Conservation (phyloP, 371 early-diverging fungal genomes). For the Mucor lusitanicus region DNA sequence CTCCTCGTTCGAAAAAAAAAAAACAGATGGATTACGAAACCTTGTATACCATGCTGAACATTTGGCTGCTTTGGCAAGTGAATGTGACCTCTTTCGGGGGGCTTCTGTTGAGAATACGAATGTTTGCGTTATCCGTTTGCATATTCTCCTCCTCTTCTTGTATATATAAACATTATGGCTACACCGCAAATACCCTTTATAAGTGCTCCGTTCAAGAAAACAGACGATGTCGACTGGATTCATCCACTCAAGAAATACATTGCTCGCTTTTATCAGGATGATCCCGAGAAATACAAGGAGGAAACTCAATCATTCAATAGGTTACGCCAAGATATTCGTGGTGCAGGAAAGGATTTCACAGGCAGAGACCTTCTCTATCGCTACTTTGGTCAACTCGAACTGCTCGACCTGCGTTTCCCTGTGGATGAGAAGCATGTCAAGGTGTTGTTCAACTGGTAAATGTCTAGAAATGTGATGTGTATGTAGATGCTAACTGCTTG, state of each 20-base stretch:
- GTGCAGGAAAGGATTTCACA: conserved; percentile 88
- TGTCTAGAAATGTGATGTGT: neutral
- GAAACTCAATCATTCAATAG: conserved; percentile 87
- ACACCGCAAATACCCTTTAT: conserved; percentile 58
- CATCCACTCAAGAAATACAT: conserved; percentile 84
- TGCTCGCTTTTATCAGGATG: conserved; percentile 82
- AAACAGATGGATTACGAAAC: too few relatives aligned
- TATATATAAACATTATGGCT: conserved; percentile 33
- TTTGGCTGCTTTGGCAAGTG: neutral
- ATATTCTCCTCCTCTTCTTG: conserved; percentile 5
- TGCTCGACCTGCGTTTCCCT: conserved; percentile 91
- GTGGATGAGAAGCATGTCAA: conserved; percentile 90
- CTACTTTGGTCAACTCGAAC: conserved; percentile 95
- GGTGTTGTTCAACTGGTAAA: conserved; percentile 87
- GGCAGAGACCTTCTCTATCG: conserved; percentile 92
- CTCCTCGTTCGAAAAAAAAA: too few relatives aligned
- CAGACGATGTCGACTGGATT: conserved; percentile 89
- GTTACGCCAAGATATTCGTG: conserved; percentile 93
- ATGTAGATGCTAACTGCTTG: neutral
- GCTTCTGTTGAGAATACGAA: neutral
- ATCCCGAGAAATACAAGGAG: conserved; percentile 84
- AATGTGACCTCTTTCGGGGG: conserved; percentile 3
- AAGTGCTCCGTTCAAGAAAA: conserved; percentile 58
- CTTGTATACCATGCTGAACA: neutral
- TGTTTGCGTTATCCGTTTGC: neutral